Conservation (phyloP, 805 yeast genomes). For the Scheffersomyces lignosus region DNA sequence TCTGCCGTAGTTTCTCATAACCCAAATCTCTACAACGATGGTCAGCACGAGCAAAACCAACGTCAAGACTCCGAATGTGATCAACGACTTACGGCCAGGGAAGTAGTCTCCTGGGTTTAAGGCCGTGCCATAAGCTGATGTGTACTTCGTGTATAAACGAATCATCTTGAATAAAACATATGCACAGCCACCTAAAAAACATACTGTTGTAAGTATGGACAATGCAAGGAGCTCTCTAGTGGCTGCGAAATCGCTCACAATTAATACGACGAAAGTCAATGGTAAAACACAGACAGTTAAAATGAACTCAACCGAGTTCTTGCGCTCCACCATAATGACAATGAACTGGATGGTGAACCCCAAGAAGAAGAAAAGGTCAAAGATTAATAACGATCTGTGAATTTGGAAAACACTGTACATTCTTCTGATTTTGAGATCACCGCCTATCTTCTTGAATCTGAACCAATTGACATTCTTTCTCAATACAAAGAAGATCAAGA, state of each 20-base stretch:
- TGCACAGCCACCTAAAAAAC: conserved; percentile 41
- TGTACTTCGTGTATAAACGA: conserved; percentile 42
- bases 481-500: conserved; percentile 30
- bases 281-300: conserved; percentile 49
- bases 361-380: conserved; percentile 48
- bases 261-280: conserved; percentile 37
- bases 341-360: conserved; percentile 52
- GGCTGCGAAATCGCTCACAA: conserved; percentile 36
- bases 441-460: conserved; percentile 49
- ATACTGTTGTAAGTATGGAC: conserved; percentile 23
- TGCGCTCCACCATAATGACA: conserved; percentile 41
- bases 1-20: conserved; percentile 11
- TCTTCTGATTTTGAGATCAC: conserved; percentile 38
- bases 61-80: conserved; percentile 46
- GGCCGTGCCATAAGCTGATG: conserved; percentile 32
- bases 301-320: conserved; percentile 42
- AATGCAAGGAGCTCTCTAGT: conserved; percentile 32
- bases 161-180: conserved; percentile 49
- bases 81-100: conserved; percentile 46
- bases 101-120: conserved; percentile 37
- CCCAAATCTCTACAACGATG: conserved; percentile 18
- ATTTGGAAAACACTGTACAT: conserved; percentile 40
- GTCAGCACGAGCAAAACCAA: conserved; percentile 37
- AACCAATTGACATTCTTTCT: conserved; percentile 46
- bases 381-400: conserved; percentile 37